phyloP scores from a whole-genome alignment of 192 early-diverging fungal genomes.

The Coemansia sp. region DNA sequence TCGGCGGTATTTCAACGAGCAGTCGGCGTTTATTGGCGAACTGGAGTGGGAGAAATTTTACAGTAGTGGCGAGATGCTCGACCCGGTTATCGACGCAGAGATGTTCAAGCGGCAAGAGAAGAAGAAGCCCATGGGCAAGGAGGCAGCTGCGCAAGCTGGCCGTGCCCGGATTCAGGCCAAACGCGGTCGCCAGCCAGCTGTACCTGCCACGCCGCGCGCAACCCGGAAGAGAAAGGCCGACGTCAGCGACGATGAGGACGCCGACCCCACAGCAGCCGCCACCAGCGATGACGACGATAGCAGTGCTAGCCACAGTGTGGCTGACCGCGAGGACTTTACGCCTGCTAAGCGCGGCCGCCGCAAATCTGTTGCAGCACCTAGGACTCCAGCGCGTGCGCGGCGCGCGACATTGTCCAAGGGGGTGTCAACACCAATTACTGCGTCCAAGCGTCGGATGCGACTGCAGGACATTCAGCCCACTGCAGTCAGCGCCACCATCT shows the following conservation, averaged over 20 bases:
- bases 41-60: constrained; percentile 56
- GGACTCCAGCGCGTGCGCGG: constrained; percentile 6
- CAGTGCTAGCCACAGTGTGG: background rate
- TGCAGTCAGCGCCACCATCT: constrained; percentile 31
- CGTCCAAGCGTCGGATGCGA: constrained; percentile 27
- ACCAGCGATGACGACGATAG: constrained; percentile 12
- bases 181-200: background rate
- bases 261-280: background rate
- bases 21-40: constrained; percentile 35
- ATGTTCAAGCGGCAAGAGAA: constrained; percentile 30
- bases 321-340: constrained; percentile 2
- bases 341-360: constrained; percentile 5
- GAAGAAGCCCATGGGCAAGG: constrained; percentile 22
- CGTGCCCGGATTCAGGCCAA: constrained; percentile 21
- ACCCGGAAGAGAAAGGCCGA: constrained; percentile 10
- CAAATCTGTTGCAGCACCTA: background rate
- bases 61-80: constrained; percentile 9
- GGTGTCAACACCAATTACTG: constrained; percentile 3
- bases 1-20: constrained; percentile 44
- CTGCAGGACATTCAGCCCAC: constrained; percentile 45
- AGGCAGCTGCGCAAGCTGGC: constrained; percentile 15
- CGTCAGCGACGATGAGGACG: constrained; percentile 11
- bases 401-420: constrained; percentile 5
- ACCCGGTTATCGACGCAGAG: constrained; percentile 11
- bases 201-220: constrained; percentile 4